Base-by-base conservation (phyloP, 306 rosid genomes). In the Corylus heterophylla region DNA sequence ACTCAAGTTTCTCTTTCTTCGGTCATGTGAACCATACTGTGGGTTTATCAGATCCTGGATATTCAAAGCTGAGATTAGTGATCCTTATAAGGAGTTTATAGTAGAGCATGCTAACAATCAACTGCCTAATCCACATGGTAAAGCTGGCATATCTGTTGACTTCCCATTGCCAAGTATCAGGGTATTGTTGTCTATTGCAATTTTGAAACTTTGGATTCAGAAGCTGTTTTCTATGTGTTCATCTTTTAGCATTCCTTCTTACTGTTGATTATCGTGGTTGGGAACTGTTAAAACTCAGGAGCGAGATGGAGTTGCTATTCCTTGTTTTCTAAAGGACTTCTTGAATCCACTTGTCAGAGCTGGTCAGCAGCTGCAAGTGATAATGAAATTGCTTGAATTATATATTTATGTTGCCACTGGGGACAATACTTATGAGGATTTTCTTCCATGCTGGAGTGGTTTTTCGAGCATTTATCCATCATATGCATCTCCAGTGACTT, bases 331-430 rank as follows among this genome's bases (percentile, higher is more conserved):
- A 67, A 87, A 79, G 79, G 90, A 91, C 54, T 63, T 56, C 47
- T 64, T 92, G 89, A 82, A 87, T 86, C 99, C 98, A 54, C 99
- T 93, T 72, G 81, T 91, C 12, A 86, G 99, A 86, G 98, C 97
- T 76, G 99, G 98, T 68, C 98, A 90, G 88, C 99, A 95, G 84
- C 97, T 95, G 76, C 97, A 91, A 90, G 94, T 93, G 56, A 86
- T 95, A 52, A 85, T 88, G 85, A 93, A 93, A 87, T 88, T 95
- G 86, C 91, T 93, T 84, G 98, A 93, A 84, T 80, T 89, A 81
- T 90, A 96, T 87, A 82, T 88, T 75, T 88, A 85, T 79, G 86
- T 86, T 83, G 70, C 89, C 81, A 66, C 87, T 44, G 83, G 83
- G 56, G 77, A 85, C 81, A 88, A 84, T 81, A 82, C 88, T 75